phyloP scores from a whole-genome alignment of 108 stramenopile species.

The Parietichytrium sp. region DNA sequence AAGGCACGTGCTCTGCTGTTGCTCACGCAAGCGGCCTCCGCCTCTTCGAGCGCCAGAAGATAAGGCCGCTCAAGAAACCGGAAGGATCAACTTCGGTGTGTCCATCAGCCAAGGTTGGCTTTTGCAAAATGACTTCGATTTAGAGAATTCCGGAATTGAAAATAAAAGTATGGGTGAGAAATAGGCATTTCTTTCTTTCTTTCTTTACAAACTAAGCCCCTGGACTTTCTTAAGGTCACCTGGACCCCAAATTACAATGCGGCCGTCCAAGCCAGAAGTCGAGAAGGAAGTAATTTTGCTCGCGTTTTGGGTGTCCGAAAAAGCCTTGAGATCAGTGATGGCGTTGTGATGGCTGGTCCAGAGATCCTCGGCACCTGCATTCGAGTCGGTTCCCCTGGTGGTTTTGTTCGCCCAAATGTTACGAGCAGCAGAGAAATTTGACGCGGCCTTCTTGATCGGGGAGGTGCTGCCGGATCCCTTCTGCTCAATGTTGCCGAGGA shows the following conservation, averaged over 20 bases:
- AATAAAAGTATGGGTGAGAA: too few relatives aligned
- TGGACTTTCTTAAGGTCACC: not conserved
- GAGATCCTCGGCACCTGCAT: constrained; percentile 38
- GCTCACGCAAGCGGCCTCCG: too few relatives aligned
- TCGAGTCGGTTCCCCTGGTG: constrained; percentile 36
- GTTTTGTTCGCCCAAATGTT: constrained; percentile 46
- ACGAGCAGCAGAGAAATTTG: constrained; percentile 40
- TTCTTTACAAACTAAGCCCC: not conserved
- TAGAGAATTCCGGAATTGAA: too few relatives aligned
- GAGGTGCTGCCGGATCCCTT: not conserved
- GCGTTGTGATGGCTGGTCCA: constrained; percentile 43
- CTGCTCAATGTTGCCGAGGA: constrained; percentile 10
- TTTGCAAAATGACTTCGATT: too few relatives aligned
- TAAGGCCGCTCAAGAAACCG: too few relatives aligned
- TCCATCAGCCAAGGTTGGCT: too few relatives aligned
- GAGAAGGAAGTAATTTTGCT: not conserved
- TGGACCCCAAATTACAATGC: constrained; percentile 19
- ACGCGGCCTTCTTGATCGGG: constrained; percentile 6
- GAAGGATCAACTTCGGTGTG: too few relatives aligned
- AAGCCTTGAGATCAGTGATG: constrained; percentile 38
- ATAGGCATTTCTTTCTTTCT: not conserved
- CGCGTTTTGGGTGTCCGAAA: not conserved
- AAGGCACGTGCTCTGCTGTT: too few relatives aligned
- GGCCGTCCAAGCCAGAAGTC: constrained; percentile 3
- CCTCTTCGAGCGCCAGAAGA: too few relatives aligned